Evolutionary conservation across 192 early-diverging fungal genomes (phyloP).

Genomic region (Umbelopsis vinacea): DNA sequence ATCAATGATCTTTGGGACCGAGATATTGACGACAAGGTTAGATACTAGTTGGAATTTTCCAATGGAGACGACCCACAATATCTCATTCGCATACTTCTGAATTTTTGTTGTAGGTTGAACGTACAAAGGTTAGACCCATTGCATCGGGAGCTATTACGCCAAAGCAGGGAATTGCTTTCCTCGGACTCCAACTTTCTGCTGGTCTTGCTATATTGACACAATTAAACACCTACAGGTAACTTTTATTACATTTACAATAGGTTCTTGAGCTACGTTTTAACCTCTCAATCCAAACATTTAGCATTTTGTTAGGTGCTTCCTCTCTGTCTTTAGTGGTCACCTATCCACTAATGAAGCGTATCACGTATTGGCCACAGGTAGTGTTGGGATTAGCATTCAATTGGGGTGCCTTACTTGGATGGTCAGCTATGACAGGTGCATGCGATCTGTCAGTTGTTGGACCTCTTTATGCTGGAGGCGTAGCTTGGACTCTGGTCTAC

Average conservation of each 20-base stretch:
- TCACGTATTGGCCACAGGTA: conserved; percentile 94
- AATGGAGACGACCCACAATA: not conserved
- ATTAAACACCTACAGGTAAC: conserved; percentile 83
- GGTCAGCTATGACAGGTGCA: conserved; percentile 75
- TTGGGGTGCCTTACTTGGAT: conserved; percentile 91
- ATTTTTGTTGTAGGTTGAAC: conserved; percentile 59
- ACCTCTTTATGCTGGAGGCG: conserved; percentile 84
- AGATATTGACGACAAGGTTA: conserved; percentile 77
- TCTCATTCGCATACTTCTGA: not conserved
- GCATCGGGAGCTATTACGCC: conserved; percentile 76
- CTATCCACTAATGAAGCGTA: conserved; percentile 95
- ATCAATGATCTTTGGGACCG: conserved; percentile 97
- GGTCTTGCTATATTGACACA: conserved; percentile 89
- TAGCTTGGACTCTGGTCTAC: conserved; percentile 94
- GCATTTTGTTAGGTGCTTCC: conserved; percentile 79
- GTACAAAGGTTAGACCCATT: conserved; percentile 83
- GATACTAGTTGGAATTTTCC: not conserved
- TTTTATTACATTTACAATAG: not conserved
- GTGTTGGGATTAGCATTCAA: conserved; percentile 92
- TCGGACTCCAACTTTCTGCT: conserved; percentile 76
- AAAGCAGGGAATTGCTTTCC: conserved; percentile 72
- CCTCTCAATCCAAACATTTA: conserved; percentile 24
- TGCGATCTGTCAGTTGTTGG: conserved; percentile 72
- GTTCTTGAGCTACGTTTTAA: not conserved
- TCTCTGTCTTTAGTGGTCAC: conserved; percentile 77